A percentile compares a stretch with the other conserved stretches of the same genome.
These are phyloP conservation scores for Sordaria brevicollis DNA, from an alignment of 495 filamentous ascomycete genomes.

Conservation along the genomic window DNA sequence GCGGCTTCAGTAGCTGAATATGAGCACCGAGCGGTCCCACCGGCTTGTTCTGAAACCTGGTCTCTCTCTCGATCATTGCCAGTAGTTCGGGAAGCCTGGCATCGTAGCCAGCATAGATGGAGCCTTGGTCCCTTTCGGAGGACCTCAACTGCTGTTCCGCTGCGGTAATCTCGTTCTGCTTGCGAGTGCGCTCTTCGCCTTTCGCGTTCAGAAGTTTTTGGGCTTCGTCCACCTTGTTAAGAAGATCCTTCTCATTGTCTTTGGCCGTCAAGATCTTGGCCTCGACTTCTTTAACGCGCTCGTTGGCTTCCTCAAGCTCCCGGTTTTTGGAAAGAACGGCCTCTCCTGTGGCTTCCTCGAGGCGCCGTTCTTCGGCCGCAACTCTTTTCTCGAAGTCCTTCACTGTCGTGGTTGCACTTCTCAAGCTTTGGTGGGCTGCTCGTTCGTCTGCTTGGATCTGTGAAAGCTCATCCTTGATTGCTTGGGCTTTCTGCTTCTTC, in stretches of 20 bases:
- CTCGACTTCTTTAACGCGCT: slow-evolving; percentile 33
- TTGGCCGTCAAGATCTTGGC: slow-evolving; percentile 26
- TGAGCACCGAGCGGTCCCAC: slow-evolving; percentile 76
- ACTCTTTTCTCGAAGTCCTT: slow-evolving; percentile 29
- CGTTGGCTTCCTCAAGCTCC: slow-evolving; percentile 40
- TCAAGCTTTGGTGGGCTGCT: slow-evolving; percentile 31
- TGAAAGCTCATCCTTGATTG: slow-evolving; percentile 17
- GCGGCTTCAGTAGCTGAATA: slow-evolving; percentile 61
- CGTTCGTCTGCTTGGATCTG: slow-evolving; percentile 36
- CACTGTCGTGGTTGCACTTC: slow-evolving; percentile 21
- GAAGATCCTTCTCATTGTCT: slow-evolving; percentile 18
- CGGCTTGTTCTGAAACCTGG: slow-evolving; percentile 56
- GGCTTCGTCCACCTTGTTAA: slow-evolving; percentile 21
- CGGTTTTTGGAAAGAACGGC: slow-evolving; percentile 23
- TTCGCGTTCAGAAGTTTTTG: slow-evolving; percentile 33
- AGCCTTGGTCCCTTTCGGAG: slow-evolving; percentile 21
- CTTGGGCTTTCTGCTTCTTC: slow-evolving; percentile 24
- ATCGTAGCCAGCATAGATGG: slow-evolving; percentile 44
- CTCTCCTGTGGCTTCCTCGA: slow-evolving; percentile 47
- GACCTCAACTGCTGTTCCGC: slow-evolving; percentile 26
- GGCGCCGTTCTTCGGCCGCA: slow-evolving; percentile 28
- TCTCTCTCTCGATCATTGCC: slow-evolving; percentile 53
- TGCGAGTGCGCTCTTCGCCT: slow-evolving; percentile 24
- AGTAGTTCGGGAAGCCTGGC: slow-evolving; percentile 52
- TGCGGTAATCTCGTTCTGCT: slow-evolving; percentile 40